A percentile compares a stretch with the other conserved stretches of the same genome.
Evolutionary conservation across 2,329 filamentous ascomycete genomes (phyloP).

Genomic region (Neonectria neomacrospora): DNA sequence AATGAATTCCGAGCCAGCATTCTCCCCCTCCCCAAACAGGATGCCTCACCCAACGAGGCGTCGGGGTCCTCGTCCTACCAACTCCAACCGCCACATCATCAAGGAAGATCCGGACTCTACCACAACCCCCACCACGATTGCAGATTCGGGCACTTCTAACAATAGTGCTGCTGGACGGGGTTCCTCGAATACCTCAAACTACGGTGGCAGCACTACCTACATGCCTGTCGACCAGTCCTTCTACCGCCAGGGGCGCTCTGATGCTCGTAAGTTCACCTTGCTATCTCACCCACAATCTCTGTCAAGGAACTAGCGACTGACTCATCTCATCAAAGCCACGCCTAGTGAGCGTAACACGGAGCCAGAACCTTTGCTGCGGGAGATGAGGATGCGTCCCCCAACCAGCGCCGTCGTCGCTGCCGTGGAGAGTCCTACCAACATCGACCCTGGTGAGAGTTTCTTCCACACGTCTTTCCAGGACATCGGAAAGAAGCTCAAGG

Average conservation of each 20-base stretch:
- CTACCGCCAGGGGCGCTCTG: constrained; percentile 48
- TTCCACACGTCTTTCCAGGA: constrained; percentile 59
- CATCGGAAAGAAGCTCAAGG: constrained; percentile 72
- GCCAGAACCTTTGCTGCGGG: constrained; percentile 52
- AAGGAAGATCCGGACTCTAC: constrained; percentile 44
- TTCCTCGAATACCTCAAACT: constrained; percentile 35
- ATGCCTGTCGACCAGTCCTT: constrained; percentile 39
- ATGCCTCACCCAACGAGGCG: constrained; percentile 40
- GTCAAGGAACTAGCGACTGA: constrained; percentile 20
- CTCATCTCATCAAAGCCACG: constrained; percentile 44
- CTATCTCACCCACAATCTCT: not conserved
- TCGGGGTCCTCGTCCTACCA: constrained; percentile 34
- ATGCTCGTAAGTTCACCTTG: constrained; percentile 51
- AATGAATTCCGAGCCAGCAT: constrained; percentile 34
- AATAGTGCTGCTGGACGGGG: constrained; percentile 21
- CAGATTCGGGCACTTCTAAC: constrained; percentile 27
- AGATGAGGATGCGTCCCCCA: constrained; percentile 48
- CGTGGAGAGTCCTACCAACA: constrained; percentile 38
- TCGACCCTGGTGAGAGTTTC: constrained; percentile 50
- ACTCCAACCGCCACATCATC: constrained; percentile 27
- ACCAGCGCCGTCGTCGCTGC: constrained; percentile 26
- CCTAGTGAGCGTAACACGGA: constrained; percentile 51
- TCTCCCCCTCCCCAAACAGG: constrained; percentile 18
- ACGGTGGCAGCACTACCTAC: constrained; percentile 30
- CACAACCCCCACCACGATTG: constrained; percentile 23